These are phyloP conservation scores for Skeletonema tropicum DNA, from an alignment of 108 stramenopile genomes.

Conservation along the genomic window DNA sequence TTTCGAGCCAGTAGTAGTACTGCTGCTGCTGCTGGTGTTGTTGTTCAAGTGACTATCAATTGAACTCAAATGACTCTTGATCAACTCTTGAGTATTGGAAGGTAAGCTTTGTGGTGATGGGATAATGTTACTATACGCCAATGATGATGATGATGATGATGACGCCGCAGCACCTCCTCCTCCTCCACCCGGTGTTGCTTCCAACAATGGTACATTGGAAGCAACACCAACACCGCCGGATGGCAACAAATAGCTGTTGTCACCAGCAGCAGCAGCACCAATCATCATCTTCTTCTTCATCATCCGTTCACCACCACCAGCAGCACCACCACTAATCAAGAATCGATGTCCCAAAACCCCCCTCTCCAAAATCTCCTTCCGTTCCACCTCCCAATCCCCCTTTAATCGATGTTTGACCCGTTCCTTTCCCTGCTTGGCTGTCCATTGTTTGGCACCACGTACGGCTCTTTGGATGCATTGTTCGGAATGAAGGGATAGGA, in stretches of 20 bases:
- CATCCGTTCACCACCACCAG: not conserved
- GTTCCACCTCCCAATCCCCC: conserved; percentile 19
- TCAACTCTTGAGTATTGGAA: not conserved
- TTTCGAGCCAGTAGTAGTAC: conserved; percentile 2
- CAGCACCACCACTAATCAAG: conserved; percentile 2
- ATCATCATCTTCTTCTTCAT: not conserved
- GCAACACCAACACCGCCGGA: not conserved
- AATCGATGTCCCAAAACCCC: conserved; percentile 18
- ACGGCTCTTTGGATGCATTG: conserved; percentile 24
- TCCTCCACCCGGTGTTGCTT: too few species aligned
- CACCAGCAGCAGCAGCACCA: not conserved
- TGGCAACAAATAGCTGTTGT: too few species aligned
- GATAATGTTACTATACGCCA: conserved; percentile 4
- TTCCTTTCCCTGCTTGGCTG: not conserved
- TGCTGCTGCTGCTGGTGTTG: conserved; percentile 8
- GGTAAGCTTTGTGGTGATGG: conserved; percentile 37
- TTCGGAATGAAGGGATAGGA: conserved; percentile 28
- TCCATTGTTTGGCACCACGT: not conserved
- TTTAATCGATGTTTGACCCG: conserved; percentile 7
- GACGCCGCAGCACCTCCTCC: not conserved
- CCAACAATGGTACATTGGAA: conserved; percentile 14
- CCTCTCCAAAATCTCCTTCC: conserved; percentile 19
- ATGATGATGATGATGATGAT: not conserved
- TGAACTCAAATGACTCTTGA: conserved; percentile 21
- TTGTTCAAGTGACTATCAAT: conserved; percentile 8